These are phyloP conservation scores for Abrus precatorius DNA, from an alignment of 306 rosid species.

Conservation along the genomic window DNA sequence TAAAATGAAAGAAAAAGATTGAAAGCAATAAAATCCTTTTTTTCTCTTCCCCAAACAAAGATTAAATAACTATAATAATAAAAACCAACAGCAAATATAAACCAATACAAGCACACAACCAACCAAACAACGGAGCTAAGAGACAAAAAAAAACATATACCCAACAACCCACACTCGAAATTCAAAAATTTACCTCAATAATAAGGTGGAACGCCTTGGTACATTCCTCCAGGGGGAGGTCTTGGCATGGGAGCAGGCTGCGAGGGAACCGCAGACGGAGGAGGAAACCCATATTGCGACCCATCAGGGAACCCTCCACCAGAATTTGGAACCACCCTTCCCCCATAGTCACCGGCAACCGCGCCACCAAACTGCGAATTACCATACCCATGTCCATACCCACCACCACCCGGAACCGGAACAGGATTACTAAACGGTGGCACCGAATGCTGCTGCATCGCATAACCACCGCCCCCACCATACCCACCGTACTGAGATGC, in stretches of 20 bases:
- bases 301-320: constrained; percentile 67
- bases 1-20: neutral
- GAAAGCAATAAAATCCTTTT: neutral
- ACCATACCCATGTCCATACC: constrained; percentile 67
- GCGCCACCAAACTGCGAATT: constrained; percentile 65
- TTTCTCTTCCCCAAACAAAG: neutral
- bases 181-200: constrained; percentile 78
- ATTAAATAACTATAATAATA: neutral
- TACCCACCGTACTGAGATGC: constrained; percentile 66
- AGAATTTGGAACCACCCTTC: constrained; percentile 67
- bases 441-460: constrained; percentile 57
- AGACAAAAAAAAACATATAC: neutral
- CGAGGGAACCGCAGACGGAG: constrained; percentile 55
- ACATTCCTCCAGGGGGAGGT: constrained; percentile 87
- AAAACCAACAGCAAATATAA: constrained; percentile 15
- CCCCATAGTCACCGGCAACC: constrained; percentile 56
- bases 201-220: constrained; percentile 84
- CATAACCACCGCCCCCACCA: constrained; percentile 64
- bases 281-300: constrained; percentile 73
- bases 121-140: neutral
- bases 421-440: constrained; percentile 57
- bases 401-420: constrained; percentile 58
- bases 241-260: constrained; percentile 69
- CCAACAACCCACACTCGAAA: neutral
- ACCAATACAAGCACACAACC: neutral